A percentile compares a stretch with the other conserved stretches of the same genome.
These are phyloP conservation scores for Whalleya microplaca DNA, from an alignment of 2,329 filamentous ascomycete species.

Conservation along the genomic window DNA sequence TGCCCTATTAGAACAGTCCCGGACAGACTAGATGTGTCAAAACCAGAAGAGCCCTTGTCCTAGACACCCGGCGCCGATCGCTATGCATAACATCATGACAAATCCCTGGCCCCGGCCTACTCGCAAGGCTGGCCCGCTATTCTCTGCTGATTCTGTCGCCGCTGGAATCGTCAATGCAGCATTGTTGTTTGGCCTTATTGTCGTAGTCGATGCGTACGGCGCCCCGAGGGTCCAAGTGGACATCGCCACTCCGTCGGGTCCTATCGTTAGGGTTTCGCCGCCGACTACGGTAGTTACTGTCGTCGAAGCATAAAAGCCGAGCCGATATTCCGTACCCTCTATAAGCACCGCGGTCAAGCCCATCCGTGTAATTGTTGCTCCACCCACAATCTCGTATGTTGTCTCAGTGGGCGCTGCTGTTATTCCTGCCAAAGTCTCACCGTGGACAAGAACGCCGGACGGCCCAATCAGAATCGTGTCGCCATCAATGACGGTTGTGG, in stretches of 20 bases:
- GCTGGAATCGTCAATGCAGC: conserved; percentile 24
- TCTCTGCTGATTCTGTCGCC: conserved; percentile 25
- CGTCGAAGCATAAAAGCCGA: conserved; percentile 49
- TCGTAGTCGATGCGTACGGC: conserved; percentile 33
- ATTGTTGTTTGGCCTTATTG: conserved; percentile 39
- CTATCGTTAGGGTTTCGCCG: conserved; percentile 56
- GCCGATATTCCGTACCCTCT: conserved; percentile 52
- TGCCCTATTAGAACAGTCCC: not conserved
- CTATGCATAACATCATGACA: conserved; percentile 38
- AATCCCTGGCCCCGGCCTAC: conserved; percentile 24
- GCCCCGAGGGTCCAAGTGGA: conserved; percentile 49
- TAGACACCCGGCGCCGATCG: conserved; percentile 45
- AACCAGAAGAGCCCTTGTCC: conserved; percentile 22
- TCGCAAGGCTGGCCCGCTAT: conserved; percentile 8
- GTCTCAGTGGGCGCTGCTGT: conserved; percentile 42
- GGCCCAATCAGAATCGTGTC: conserved; percentile 57
- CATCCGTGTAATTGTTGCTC: conserved; percentile 55
- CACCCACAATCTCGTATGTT: conserved; percentile 53
- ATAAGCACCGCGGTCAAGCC: conserved; percentile 55
- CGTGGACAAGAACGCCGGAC: conserved; percentile 45
- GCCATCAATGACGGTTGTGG: conserved; percentile 49
- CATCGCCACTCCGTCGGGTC: conserved; percentile 52
- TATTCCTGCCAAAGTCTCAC: conserved; percentile 48
- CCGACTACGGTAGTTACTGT: conserved; percentile 50
- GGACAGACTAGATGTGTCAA: conserved; percentile 7